Evolutionary conservation across 1,139 yeast species (phyloP).

Genomic region (Yamadazyma aaseri): DNA sequence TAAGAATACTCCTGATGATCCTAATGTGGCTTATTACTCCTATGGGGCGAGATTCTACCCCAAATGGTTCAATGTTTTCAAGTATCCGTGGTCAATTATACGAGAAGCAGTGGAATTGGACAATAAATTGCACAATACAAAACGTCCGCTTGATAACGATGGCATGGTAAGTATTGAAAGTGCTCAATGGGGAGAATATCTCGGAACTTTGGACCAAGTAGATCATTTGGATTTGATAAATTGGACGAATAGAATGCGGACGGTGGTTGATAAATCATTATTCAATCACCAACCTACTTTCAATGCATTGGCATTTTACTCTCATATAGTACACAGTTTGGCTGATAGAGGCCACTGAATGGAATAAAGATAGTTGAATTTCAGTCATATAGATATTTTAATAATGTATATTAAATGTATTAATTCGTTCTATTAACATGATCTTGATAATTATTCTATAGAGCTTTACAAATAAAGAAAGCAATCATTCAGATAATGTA

Average conservation of each 20-base stretch:
- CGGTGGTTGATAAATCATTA: conserved; percentile 31
- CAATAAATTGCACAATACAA: conserved; percentile 8
- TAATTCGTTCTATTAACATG: no score
- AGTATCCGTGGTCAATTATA: conserved; percentile 62
- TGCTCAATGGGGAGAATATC: conserved; percentile 78
- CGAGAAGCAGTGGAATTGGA: conserved; percentile 21
- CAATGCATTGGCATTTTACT: conserved; percentile 72
- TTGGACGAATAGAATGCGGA: conserved; percentile 64
- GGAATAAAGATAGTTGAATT: no score
- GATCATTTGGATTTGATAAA: conserved; percentile 86
- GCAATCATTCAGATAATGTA: conserved; percentile 21
- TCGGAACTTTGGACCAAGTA: conserved; percentile 74
- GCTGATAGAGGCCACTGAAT: conserved; percentile 60
- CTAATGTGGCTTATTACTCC: conserved; percentile 70
- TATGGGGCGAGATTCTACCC: conserved; percentile 79
- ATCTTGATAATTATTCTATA: not conserved
- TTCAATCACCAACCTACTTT: conserved; percentile 45
- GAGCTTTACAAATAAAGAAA: not conserved
- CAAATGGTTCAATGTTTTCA: conserved; percentile 58
- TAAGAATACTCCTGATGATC: conserved; percentile 48
- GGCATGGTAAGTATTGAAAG: conserved; percentile 82
- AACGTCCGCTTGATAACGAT: conserved; percentile 53
- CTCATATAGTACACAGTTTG: conserved; percentile 69
- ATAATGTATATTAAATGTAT: no score
- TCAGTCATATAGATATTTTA: no score